phyloP scores from a whole-genome alignment of 1,284 basidiomycete genomes.

The Puccinia coronata region DNA sequence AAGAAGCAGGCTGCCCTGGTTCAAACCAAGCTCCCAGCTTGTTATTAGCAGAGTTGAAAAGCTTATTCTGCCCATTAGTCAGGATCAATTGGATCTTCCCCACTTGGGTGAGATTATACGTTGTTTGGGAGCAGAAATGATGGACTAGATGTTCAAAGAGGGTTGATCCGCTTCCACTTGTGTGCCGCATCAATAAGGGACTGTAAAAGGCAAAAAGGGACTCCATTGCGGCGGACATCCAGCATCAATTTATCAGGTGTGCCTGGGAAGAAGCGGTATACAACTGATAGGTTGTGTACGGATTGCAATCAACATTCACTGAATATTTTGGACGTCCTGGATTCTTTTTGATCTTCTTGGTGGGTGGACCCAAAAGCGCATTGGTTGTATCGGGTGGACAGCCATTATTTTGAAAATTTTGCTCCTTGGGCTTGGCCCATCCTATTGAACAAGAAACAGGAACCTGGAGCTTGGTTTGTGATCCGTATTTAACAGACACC shows the following conservation, averaged over 20 bases:
- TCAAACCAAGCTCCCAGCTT: neutral
- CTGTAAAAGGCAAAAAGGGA: neutral
- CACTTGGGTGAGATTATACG: neutral
- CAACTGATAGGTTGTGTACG: neutral
- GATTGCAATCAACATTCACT: neutral
- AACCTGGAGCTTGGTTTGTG: neutral
- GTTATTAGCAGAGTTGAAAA: neutral
- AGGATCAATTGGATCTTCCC: neutral
- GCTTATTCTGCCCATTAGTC: neutral
- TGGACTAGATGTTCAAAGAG: neutral
- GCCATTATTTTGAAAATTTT: neutral
- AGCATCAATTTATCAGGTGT: neutral
- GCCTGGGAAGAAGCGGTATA: neutral
- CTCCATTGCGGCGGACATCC: neutral
- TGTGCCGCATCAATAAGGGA: neutral
- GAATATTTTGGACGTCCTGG: neutral
- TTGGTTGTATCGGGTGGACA: neutral
- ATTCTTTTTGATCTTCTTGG: conserved; percentile 6
- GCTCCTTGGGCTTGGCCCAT: neutral
- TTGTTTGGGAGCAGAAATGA: neutral
- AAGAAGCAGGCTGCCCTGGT: neutral
- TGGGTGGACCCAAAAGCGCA: neutral
- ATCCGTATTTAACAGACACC: neutral
- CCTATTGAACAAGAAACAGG: neutral
- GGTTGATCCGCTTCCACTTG: neutral